Conservation (phyloP, 2,329 filamentous ascomycete species). For the Fusarium sambucinum region DNA sequence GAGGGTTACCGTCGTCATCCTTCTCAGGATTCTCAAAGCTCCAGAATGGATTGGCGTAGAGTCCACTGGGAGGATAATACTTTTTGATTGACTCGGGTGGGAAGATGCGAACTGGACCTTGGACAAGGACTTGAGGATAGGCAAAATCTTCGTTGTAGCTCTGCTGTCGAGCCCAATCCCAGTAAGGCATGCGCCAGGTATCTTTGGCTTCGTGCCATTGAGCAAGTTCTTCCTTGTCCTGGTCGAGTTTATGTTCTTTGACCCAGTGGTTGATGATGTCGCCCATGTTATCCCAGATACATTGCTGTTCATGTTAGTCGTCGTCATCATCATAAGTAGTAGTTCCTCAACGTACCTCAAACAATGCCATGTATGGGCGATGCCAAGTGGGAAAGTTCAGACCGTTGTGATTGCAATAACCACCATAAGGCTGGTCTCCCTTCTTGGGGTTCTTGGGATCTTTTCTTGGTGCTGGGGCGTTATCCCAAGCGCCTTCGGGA, state of each 20-base stretch:
- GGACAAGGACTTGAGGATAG: fast-evolving
- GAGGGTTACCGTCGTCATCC: background rate
- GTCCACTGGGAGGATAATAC: background rate
- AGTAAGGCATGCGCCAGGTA: conserved; percentile 7
- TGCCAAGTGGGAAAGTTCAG: conserved; percentile 34
- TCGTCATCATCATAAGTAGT: too few relatives aligned
- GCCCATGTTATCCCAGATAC: conserved; percentile 5
- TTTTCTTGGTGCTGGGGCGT: background rate
- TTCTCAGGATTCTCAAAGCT: conserved; percentile 5
- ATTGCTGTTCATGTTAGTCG: conserved; percentile 15
- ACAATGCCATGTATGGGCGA: conserved; percentile 23
- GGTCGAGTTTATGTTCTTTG: fast-evolving
- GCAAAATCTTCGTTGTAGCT: background rate
- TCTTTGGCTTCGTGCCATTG: background rate
- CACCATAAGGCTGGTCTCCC: conserved; percentile 12
- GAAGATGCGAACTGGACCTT: background rate
- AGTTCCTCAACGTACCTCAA: conserved; percentile 8
- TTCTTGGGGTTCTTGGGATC: background rate
- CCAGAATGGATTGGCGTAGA: background rate
- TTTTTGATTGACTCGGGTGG: background rate
- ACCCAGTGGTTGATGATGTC: background rate
- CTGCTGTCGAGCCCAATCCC: conserved; percentile 8
- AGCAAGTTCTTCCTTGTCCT: background rate
- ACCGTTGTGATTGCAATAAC: conserved; percentile 29
- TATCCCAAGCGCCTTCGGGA: conserved; percentile 22